Evolutionary conservation across 2,329 filamentous ascomycete genomes (phyloP), one percentile per base, ranked within the genome.

Genomic region (Alternaria sp.): DNA sequence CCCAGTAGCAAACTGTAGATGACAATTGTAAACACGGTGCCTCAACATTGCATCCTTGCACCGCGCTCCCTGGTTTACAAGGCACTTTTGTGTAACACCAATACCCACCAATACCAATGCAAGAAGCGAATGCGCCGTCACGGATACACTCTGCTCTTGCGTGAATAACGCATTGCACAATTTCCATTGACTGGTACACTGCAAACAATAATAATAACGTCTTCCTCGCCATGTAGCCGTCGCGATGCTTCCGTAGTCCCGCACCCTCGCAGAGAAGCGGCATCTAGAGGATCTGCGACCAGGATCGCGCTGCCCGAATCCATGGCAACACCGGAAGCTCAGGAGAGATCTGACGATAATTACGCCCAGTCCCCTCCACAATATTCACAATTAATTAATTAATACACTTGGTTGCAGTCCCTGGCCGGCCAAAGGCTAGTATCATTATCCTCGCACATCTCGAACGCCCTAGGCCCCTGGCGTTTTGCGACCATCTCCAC

Each of bases 1-100:
- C 56, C 59, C 28, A 68, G 65, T 51, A 77, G 74, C 41, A 78
- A 77, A 66, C 57, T 78, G 60, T 78, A 70, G 63, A 28, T 33
- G 26, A 36, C 10, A n/a, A 41, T 9, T 11, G 26, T 40, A 11
- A 10, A 49, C 23, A 42, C 26, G 31, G 31, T 40, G 28, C 26
- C 33, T 24, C 33, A n/a, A 31, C 10, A 26, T n/a, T 36, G 40
- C 28, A 36, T 51, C 28, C 21, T 49, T 11, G 34, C 37, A 28
- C 33, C 33, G 57, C 52, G 56, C 34, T 56, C 26, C 26, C 17
- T 55, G 6, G 14, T 33, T 26, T 31, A 17, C 21, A 14, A 36
- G 29, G 29, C 49, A 36, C 29, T 56, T 17, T 42, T 45, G 52
- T 56, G 56, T 37, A 59, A 55, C 56, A 41, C 46, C 21, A n/a